phyloP scores from a whole-genome alignment of 2,329 filamentous ascomycete genomes.

The Cordyceps pruinosa region DNA sequence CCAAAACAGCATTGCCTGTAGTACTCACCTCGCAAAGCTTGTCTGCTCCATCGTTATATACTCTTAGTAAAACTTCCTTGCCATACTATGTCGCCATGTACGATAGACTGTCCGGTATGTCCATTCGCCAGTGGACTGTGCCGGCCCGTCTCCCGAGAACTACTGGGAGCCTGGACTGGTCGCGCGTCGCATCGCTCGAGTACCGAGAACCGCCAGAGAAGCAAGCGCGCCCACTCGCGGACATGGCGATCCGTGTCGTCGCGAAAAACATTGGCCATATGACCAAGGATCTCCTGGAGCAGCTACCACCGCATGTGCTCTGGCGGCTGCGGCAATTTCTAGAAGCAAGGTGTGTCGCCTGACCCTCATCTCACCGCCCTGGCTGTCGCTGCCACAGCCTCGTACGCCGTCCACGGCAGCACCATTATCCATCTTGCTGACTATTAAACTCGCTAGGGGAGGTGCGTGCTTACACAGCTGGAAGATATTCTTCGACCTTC shows the following conservation, averaged over 20 bases:
- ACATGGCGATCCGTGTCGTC: conserved; percentile 32
- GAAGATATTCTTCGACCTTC: conserved; percentile 31
- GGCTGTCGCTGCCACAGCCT: background rate
- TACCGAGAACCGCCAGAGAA: conserved; percentile 15
- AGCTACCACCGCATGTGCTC: conserved; percentile 29
- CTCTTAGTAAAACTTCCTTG: background rate
- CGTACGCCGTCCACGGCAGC: too few species aligned
- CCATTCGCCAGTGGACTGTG: conserved; percentile 32
- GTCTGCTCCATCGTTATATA: background rate
- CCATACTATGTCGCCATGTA: conserved; percentile 23
- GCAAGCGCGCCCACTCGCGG: conserved; percentile 30
- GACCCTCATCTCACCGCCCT: background rate
- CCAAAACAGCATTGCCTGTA: background rate
- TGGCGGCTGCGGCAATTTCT: conserved; percentile 35
- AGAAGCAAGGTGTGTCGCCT: conserved; percentile 29
- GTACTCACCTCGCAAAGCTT: background rate
- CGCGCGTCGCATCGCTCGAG: conserved; percentile 25
- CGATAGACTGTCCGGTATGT: conserved; percentile 27
- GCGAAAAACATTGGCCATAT: conserved; percentile 31
- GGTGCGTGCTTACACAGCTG: conserved; percentile 30
- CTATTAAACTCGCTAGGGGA: background rate
- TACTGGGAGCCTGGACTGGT: conserved; percentile 28
- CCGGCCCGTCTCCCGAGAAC: conserved; percentile 20
- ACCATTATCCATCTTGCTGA: background rate
- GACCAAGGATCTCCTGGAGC: conserved; percentile 26